Base-by-base conservation (phyloP, 768 basidiomycete species). In the Suillus spraguei region DNA sequence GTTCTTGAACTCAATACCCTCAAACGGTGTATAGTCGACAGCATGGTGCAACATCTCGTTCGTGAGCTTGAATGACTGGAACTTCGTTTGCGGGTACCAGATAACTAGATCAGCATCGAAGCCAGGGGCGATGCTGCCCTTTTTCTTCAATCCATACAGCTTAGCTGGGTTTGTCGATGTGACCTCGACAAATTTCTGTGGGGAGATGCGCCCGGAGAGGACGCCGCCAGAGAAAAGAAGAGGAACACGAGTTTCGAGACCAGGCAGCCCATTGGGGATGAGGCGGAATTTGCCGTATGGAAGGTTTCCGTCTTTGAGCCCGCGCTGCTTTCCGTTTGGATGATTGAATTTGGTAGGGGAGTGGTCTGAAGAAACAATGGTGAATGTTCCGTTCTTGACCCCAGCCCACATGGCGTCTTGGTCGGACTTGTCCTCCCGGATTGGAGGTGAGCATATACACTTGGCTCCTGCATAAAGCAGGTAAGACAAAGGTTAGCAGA, bases 21-120 rank as follows among this genome's bases (percentile, higher is more conserved):
- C 77, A 63, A 70, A 78, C 3, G 77, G 77, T 4, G 77, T 77
- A 66, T 78, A 76, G 59, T 76, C 76, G 60, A 71, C 67, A 47
- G 68, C 62, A 59, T 69, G 67, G 38, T 76, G 67, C 13, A 77
- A 63, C 65, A 71, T 72, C 22, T 69, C 64, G 53, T 73, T 70
- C 2, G 56, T 67, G 36, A 75, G 62, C 0, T 44, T 67, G 11
- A 69, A 62, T 1, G 66, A 44, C 46, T 64, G 56, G 16, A 68
- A 60, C 8, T 17, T 61, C 5, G 47, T 14, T 10, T 65, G 64
- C 14, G 63, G 60, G 20, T 68, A 63, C 73, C 73, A 77, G 62
- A 77, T 72, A 38, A 72, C 66, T 14, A 77, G 60, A 59, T 77
- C 76, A 22, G 76, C 76, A 61, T 77, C 76, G 38, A 65, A 69